Evolutionary conservation across 2,329 filamentous ascomycete species (phyloP).

Genomic region (Rutstroemia sp.): DNA sequence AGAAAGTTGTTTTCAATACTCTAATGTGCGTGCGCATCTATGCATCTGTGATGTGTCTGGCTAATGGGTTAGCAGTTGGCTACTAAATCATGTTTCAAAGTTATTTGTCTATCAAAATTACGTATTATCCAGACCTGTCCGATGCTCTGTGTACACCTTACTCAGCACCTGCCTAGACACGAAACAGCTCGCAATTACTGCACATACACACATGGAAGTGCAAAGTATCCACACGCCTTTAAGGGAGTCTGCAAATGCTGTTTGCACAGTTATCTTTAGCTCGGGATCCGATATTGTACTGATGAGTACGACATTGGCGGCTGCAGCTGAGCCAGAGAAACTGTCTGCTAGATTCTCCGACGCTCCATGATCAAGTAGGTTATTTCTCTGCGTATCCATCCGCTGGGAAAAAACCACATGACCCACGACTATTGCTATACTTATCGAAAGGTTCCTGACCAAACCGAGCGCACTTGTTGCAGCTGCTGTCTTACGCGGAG

Average conservation of each 20-base stretch:
- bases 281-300: not conserved
- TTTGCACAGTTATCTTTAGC: constrained; percentile 12
- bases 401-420: constrained; percentile 38
- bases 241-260: constrained; percentile 17
- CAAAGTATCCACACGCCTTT: constrained; percentile 24
- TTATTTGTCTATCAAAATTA: not conserved
- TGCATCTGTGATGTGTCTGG: not conserved
- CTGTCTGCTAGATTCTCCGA: constrained; percentile 30
- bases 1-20: too few species aligned
- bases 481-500: constrained; percentile 32
- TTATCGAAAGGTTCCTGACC: constrained; percentile 34
- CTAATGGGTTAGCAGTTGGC: too few species aligned
- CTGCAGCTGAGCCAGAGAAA: constrained; percentile 5
- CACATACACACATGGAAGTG: constrained; percentile 13
- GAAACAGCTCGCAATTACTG: constrained; percentile 35
- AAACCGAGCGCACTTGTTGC: constrained; percentile 46
- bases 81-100: not conserved
- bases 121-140: constrained; percentile 34
- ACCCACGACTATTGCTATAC: constrained; percentile 39
- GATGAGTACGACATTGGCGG: not conserved
- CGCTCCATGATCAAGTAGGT: constrained; percentile 9
- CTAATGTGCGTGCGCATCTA: too few species aligned
- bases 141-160: constrained; percentile 43
- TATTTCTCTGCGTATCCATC: constrained; percentile 29
- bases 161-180: constrained; percentile 36